Evolutionary conservation across 2,329 filamentous ascomycete species (phyloP), one percentile per base, ranked within the genome.

Genomic region (Stachybotrys chlorohalonatus): DNA sequence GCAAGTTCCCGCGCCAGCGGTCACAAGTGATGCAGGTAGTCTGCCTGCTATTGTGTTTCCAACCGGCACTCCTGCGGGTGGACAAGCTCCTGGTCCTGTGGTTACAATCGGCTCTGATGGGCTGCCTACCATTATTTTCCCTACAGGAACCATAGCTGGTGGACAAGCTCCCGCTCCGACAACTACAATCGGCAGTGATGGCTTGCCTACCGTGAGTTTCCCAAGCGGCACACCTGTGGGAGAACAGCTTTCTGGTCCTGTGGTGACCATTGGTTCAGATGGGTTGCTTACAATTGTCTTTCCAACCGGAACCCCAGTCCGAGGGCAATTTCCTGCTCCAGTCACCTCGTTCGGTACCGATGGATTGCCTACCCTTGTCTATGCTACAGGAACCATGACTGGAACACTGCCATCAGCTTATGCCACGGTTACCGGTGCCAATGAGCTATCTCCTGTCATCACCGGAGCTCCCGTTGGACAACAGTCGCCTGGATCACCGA

Each of bases 181-280:
- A 9, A 42, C 36, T 16, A 55, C 64, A 16, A 56, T 63, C n/a
- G 67, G 62, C 11, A 16, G 60, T 24, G 60, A 65, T 51, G 67
- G 66, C 4, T 60, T 61, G 17, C 62, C 66, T 13, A 65, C 66
- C 3, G 54, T 66, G n/a, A 56, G 66, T 49, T 62, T 65, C 49
- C 64, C 62, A n/a, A 54, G 51, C 45, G 52, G 51, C n/a, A 54
- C 56, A 2, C 59, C 59, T 16, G 55, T 32, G 7, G 39, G 48
- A 8, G 55, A 51, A 17, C 7, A 17, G 16, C 30, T 45, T 39
- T 49, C 52, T 8, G 31, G 5, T 45, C 16, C 51, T 13, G 11
- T 31, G 13, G 13, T 13, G 36, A 9, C 36, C 24, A 24, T 62
- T 53, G 61, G 61, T 30, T 48, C 56, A n/a, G 61, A 63, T 53